Base-by-base conservation (phyloP, 129 eudicot species). In the Ambrosia artemisiifolia region DNA sequence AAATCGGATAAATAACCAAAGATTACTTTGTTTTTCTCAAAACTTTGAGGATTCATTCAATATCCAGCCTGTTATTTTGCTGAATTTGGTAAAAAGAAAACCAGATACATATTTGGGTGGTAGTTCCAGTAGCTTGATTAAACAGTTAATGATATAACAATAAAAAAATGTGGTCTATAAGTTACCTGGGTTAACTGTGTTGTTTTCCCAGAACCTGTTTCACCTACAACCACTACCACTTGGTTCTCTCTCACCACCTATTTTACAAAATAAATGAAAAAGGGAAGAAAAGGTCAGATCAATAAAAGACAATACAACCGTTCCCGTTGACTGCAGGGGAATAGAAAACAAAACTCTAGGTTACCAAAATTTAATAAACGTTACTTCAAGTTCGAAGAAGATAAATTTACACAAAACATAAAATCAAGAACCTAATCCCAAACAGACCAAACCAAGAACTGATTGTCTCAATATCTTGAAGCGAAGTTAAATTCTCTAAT, bases 201-300 rank as follows among this genome's bases (percentile, higher is more conserved):
- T 2, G 97, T 91, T 75, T 91, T 91, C 20, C 97, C 97, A 0
- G 88, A 91, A 70, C 97, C 97, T 62, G 97, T 86, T 75, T 91
- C 96, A 62, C 97, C 97, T 67, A 88, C 88, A 13, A 91, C 90
- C 32, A 88, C 87, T 35, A 88, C 62, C 34, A 88, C 91, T 75
- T 88, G 96, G 81, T 91, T 86, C 69, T 91, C 97, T 42, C 87
- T 89, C 66, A 91, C 76, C 16, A 79, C 88, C 95, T 91, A 71
- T 40, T 59, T 65, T 50, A 48, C 34, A 28, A 5, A 50, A 61
- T 32, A 24, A 48, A 35, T 38, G 53, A 16, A 18, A 36, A 56
- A 50, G 38, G 0, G 46, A 48, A 50, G 11, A 59, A 61, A 47
- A 13, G 32, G 63, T 44, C 20, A 55, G 36, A 44, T 55, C 51